Conservation (phyloP, 257 asterid genomes). For the Lithospermum erythrorhizon region DNA sequence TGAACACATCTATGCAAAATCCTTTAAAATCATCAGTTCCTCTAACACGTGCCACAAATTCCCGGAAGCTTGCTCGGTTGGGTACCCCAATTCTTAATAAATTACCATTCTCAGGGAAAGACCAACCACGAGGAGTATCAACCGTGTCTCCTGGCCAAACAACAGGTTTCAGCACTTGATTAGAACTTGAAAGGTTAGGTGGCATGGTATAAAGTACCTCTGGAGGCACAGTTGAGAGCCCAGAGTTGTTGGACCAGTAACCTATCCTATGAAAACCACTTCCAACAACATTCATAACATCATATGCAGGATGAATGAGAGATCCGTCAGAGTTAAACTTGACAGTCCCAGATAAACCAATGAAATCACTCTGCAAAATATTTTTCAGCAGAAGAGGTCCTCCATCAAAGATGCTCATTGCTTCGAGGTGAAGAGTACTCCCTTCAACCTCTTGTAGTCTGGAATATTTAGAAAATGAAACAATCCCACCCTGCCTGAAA, state of each 20-base stretch:
- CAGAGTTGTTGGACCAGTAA: slow-evolving; percentile 80
- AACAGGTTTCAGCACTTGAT: slow-evolving; percentile 41
- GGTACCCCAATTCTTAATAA: slow-evolving; percentile 78
- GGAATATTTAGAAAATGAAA: slow-evolving; percentile 62
- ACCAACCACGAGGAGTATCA: slow-evolving; percentile 91
- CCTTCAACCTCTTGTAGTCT: slow-evolving; percentile 29
- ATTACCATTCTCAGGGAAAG: slow-evolving; percentile 79
- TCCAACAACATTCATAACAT: slow-evolving; percentile 66
- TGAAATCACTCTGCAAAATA: slow-evolving; percentile 45
- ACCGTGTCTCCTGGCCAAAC: slow-evolving; percentile 84
- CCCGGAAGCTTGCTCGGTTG: slow-evolving; percentile 52
- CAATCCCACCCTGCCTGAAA: slow-evolving; percentile 52
- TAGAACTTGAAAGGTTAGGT: slow-evolving; percentile 42
- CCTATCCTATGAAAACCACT: slow-evolving; percentile 71
- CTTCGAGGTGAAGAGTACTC: slow-evolving; percentile 51
- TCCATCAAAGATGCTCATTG: slow-evolving; percentile 63
- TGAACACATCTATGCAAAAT: slow-evolving; percentile 81
- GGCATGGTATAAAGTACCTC: slow-evolving; percentile 40
- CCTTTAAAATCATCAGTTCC: slow-evolving; percentile 62
- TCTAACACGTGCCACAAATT: slow-evolving; percentile 63
- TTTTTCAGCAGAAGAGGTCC: slow-evolving; percentile 55
- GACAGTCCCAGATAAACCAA: slow-evolving; percentile 65
- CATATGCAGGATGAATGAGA: slow-evolving; percentile 60
- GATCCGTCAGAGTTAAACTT: slow-evolving; percentile 50
- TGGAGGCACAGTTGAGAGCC: slow-evolving; percentile 58